Conservation (phyloP, 192 early-diverging fungal species). For the Coemansia sp. region DNA sequence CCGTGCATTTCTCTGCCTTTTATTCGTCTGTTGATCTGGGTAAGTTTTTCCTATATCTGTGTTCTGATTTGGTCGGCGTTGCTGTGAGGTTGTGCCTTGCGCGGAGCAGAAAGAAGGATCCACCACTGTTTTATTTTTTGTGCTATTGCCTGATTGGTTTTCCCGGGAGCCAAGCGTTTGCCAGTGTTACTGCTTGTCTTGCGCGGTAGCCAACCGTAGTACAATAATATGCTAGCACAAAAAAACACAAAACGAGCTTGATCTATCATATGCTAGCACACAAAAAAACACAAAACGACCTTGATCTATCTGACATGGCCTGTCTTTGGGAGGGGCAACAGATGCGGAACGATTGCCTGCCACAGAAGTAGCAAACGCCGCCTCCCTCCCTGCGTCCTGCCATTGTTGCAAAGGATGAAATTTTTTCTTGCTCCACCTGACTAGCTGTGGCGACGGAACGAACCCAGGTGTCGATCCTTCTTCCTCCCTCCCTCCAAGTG, state of each 20-base stretch:
- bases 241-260: no score
- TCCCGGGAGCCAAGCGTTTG: not conserved
- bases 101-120: not conserved
- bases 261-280: no score
- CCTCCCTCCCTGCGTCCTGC: no score
- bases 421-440: no score
- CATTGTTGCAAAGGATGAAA: no score
- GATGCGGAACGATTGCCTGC: no score
- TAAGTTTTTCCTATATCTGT: not conserved
- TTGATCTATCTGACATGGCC: no score
- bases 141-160: constrained; percentile 1
- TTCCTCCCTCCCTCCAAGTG: not conserved
- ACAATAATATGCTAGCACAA: no score
- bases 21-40: constrained; percentile 1
- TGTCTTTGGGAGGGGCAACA: no score
- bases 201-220: not conserved
- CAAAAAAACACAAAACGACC: no score
- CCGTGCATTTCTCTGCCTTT: not conserved
- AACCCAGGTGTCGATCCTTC: not conserved
- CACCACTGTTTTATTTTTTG: not conserved
- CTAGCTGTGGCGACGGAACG: not conserved
- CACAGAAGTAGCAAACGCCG: no score
- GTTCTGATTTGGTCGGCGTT: not conserved
- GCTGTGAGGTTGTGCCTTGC: not conserved
- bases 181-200: not conserved